phyloP scores from a whole-genome alignment of 257 asterid genomes.

The Perilla frutescens region DNA sequence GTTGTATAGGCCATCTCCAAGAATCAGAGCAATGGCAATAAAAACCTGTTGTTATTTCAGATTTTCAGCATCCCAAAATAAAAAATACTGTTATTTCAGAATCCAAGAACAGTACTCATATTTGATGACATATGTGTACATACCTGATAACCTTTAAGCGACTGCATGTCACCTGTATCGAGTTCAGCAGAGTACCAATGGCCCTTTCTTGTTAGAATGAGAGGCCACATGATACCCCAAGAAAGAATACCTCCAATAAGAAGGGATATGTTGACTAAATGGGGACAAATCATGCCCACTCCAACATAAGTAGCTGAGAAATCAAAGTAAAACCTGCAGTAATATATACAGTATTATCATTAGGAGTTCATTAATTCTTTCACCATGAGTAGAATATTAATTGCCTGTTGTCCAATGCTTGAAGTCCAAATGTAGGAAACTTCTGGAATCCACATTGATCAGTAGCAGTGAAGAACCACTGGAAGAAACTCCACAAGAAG shows the following conservation, averaged over 20 bases:
- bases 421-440: constrained; percentile 12
- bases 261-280: constrained; percentile 57
- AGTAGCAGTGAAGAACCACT: not conserved
- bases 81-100: too few relatives aligned
- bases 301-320: constrained; percentile 74
- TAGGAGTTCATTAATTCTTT: too few relatives aligned
- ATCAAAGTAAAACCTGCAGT: constrained; percentile 63
- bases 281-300: constrained; percentile 77
- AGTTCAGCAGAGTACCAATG: constrained; percentile 57
- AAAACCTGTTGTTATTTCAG: constrained; percentile 42
- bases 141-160: constrained; percentile 56
- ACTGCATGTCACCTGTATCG: constrained; percentile 44
- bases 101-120: too few relatives aligned
- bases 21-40: constrained; percentile 65
- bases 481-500: constrained; percentile 21
- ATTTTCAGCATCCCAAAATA: too few relatives aligned
- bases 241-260: constrained; percentile 65
- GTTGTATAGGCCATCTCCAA: constrained; percentile 63
- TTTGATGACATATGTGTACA: too few relatives aligned
- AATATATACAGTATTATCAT: too few relatives aligned
- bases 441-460: not conserved
- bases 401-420: constrained; percentile 2
- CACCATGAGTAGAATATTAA: too few relatives aligned
- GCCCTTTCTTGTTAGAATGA: constrained; percentile 56
- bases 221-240: constrained; percentile 78